Conservation (phyloP, 768 basidiomycete species). For the Suillus paluster region DNA sequence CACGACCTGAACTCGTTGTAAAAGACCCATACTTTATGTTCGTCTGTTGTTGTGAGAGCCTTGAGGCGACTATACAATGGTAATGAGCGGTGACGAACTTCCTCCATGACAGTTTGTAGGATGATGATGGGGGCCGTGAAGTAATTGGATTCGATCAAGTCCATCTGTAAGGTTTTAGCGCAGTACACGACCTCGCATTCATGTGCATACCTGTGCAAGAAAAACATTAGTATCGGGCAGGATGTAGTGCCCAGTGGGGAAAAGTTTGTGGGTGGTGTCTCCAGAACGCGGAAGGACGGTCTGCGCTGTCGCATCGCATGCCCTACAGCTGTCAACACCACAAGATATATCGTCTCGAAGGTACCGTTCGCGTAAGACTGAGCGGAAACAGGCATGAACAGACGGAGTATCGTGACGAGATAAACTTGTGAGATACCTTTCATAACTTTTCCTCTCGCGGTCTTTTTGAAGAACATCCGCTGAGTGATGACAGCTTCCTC, state of each 20-base stretch:
- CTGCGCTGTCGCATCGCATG: slow-evolving; percentile 53
- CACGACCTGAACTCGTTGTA: slow-evolving; percentile 88
- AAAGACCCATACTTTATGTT: slow-evolving; percentile 83
- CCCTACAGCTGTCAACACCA: slow-evolving; percentile 59
- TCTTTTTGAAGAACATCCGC: slow-evolving; percentile 96
- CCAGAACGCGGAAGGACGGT: slow-evolving; percentile 63
- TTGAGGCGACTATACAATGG: slow-evolving; percentile 94
- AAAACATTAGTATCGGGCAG: slow-evolving; percentile 96
- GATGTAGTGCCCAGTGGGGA: slow-evolving; percentile 75
- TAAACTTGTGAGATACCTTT: slow-evolving; percentile 61
- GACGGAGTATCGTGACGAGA: background rate
- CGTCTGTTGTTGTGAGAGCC: slow-evolving; percentile 81
- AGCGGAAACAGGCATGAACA: background rate
- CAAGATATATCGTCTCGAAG: slow-evolving; percentile 91
- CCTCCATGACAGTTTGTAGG: slow-evolving; percentile 94
- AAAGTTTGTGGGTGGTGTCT: slow-evolving; percentile 56
- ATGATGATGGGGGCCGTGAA: slow-evolving; percentile 85
- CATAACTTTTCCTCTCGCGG: slow-evolving; percentile 89
- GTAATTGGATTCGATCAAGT: slow-evolving; percentile 80
- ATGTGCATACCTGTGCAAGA: slow-evolving; percentile 72
- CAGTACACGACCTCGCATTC: background rate
- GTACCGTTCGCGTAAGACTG: slow-evolving; percentile 93
- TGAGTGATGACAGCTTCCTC: slow-evolving; percentile 78
- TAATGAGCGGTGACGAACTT: slow-evolving; percentile 92
- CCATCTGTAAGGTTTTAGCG: slow-evolving; percentile 66